phyloP scores from a whole-genome alignment of 257 asterid species.

The Plantago ovata region DNA sequence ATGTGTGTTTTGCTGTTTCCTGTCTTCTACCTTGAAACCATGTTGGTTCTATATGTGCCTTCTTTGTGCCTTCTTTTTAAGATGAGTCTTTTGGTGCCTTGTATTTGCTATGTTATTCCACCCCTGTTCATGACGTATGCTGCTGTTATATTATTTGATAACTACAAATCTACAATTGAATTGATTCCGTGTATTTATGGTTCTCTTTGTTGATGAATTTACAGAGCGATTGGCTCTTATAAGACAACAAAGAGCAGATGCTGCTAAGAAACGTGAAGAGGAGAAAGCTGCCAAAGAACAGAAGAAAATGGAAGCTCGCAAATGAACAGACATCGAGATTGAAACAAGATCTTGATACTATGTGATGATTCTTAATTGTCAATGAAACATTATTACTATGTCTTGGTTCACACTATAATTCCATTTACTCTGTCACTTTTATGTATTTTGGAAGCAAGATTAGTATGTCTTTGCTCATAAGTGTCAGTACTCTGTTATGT shows the following conservation, averaged over 20 bases:
- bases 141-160: too few species aligned
- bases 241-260: slow-evolving; percentile 85
- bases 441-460: slow-evolving; percentile 15
- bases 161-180: too few species aligned
- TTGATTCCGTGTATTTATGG: neutral
- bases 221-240: slow-evolving; percentile 87
- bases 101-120: too few species aligned
- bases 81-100: too few species aligned
- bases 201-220: neutral
- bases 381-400: slow-evolving; percentile 7
- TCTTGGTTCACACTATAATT: slow-evolving; percentile 10
- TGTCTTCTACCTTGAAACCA: too few species aligned
- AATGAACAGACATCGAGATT: slow-evolving; percentile 31
- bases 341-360: slow-evolving; percentile 17
- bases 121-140: too few species aligned
- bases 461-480: too few species aligned
- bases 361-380: slow-evolving; percentile 16
- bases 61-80: too few species aligned
- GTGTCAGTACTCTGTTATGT: too few species aligned
- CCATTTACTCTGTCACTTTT: slow-evolving; percentile 3
- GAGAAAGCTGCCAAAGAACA: slow-evolving; percentile 93
- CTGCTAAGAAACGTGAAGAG: slow-evolving; percentile 91
- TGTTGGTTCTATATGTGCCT: too few species aligned
- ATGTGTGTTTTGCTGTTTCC: too few species aligned
- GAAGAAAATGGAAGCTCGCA: slow-evolving; percentile 81